Conservation (phyloP, 2,329 filamentous ascomycete species). For the Coniochaeta prunicola region DNA sequence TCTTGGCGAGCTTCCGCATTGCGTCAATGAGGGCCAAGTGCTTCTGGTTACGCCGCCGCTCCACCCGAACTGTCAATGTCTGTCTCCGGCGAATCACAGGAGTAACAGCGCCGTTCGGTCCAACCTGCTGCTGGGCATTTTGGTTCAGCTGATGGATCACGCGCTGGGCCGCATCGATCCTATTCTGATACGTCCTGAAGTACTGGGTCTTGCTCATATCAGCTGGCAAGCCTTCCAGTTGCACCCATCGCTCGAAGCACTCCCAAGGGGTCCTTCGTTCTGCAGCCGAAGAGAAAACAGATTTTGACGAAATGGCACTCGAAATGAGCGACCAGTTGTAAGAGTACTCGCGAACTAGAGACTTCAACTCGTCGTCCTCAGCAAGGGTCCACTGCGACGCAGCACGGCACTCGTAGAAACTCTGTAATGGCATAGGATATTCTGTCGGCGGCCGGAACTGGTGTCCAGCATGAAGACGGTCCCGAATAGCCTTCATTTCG, state of each 20-base stretch:
- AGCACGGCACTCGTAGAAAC: constrained; percentile 80
- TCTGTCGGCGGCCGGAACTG: constrained; percentile 91
- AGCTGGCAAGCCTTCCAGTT: constrained; percentile 78
- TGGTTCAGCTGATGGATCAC: constrained; percentile 43
- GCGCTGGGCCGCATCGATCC: constrained; percentile 54
- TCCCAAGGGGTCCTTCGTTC: constrained; percentile 95
- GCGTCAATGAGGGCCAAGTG: constrained; percentile 86
- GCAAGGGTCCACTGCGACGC: constrained; percentile 87
- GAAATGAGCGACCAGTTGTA: constrained; percentile 98
- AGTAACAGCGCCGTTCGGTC: constrained; percentile 33
- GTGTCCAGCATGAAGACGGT: constrained; percentile 83
- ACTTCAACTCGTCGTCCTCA: constrained; percentile 85
- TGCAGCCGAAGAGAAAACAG: constrained; percentile 73
- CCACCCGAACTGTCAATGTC: constrained; percentile 76
- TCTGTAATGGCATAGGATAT: constrained; percentile 80
- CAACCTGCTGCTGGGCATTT: constrained; percentile 32
- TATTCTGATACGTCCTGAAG: constrained; percentile 65
- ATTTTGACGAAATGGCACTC: constrained; percentile 66
- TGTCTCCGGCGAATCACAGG: constrained; percentile 55
- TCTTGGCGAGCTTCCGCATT: constrained; percentile 93
- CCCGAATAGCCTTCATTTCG: constrained; percentile 82
- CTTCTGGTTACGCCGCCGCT: constrained; percentile 77
- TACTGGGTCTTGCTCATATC: constrained; percentile 96
- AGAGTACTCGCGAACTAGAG: constrained; percentile 81
- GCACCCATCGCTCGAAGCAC: constrained; percentile 95